Evolutionary conservation across 148 eudicot genomes (phyloP).

Genomic region (Spergularia marina): DNA sequence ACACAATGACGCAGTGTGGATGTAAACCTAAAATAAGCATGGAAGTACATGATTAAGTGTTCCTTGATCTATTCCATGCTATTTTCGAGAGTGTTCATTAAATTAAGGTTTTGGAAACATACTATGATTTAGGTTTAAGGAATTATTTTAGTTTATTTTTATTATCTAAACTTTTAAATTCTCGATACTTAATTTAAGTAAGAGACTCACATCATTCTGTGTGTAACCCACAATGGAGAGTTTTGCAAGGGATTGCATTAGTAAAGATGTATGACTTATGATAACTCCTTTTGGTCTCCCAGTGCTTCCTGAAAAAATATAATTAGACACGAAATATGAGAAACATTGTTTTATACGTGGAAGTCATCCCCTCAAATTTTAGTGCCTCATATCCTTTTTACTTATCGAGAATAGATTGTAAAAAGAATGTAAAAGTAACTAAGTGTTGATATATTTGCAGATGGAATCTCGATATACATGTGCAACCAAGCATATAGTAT

Average conservation of each 20-base stretch:
- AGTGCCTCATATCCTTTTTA: not conserved
- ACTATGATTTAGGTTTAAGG: not conserved
- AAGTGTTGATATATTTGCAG: too few relatives aligned
- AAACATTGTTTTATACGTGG: not conserved
- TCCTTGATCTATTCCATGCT: not conserved
- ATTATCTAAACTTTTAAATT: not conserved
- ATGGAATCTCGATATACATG: too few relatives aligned
- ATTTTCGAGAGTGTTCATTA: not conserved
- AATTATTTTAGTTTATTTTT: not conserved
- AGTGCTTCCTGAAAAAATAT: conserved; percentile 55
- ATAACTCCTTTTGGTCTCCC: conserved; percentile 92
- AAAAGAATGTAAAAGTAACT: too few relatives aligned
- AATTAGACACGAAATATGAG: conserved; percentile 2
- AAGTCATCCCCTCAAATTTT: not conserved
- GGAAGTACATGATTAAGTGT: not conserved
- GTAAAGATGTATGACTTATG: conserved; percentile 70
- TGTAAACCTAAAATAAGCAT: conserved; percentile 50
- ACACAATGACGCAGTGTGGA: conserved; percentile 92
- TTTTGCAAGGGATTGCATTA: conserved; percentile 86
- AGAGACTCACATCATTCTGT: conserved; percentile 62
- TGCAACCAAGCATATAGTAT: too few relatives aligned
- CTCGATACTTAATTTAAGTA: not conserved
- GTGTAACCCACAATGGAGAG: conserved; percentile 67
- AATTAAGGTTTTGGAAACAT: not conserved
- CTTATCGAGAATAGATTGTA: not conserved